Base-by-base conservation (phyloP, 164 flowering plant species). In the Umbellularia californica region DNA sequence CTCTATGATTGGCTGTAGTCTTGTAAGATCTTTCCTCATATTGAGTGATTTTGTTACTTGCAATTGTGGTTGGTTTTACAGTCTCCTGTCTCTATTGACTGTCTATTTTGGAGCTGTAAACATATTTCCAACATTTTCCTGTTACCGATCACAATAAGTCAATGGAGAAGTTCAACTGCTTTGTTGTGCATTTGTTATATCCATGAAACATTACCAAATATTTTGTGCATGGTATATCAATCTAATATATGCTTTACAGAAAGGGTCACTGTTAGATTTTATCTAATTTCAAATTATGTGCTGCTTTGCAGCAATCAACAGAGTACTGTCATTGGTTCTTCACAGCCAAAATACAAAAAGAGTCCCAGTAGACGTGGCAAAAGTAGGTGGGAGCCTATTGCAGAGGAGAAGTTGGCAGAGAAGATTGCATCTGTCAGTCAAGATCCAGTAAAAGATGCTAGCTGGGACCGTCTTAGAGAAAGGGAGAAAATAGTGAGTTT, bases 321-420 rank as follows among this genome's bases (percentile, higher is more conserved):
- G 73, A 68, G 50, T 79, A 70, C 87, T 72, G 55, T 75, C 19
- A 80, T 81, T 62, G 71, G 69, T 78, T 74, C 92, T 60, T 76
- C 88, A 71, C 72, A 85, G 74, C 68, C 90, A 73, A 87, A 86
- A 70, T 83, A 74, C 79, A 87, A 81, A 80, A 87, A 84, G 81
- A 93, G 93, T 83, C 97, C 98, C 2, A 84, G 83, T 76, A 92
- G 90, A 78, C 90, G 95, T 73, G 50, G 86, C 68, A 93, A 90
- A 83, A 95, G 99, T 83, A 87, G 99, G 85, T 95, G 99, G 99
- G 99, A 92, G 83, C 99, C 99, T 69, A 47, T 93, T 71, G 79
- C 88, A 1, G 97, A 90, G 80, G 95, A 87, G 72, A 91, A 88
- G 80, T 51, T 85, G 69, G 79, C 79, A 73, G 89, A 84, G 30